Base-by-base conservation (phyloP, 306 rosid species). In the Rosa multiflora region DNA sequence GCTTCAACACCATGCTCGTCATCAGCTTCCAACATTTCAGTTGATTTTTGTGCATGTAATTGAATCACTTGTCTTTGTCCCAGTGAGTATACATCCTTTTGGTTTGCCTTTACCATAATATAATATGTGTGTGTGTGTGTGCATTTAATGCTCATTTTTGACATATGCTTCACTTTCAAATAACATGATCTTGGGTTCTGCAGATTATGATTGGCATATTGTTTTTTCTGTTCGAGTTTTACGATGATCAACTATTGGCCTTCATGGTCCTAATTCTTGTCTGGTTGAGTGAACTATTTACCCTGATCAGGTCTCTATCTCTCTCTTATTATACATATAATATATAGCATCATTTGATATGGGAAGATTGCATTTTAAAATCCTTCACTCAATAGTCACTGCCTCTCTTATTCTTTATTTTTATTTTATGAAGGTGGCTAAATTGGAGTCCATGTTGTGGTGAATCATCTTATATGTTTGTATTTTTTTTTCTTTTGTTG, bases 1-100 rank as follows among this genome's bases (percentile, higher is more conserved):
- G 93, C 99, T 93, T 88, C 98, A 95, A 78, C 99, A 93, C 86
- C 99, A 95, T 78, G 99, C 99, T 75, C 98, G 94, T 56, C 98
- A 95, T 77, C 96, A 78, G 76, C 99, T 95, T 82, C 99, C 99
- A 48, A 93, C 96, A 77, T 95, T 95, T 84, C 99, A 95, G 84
- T 86, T 95, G 85, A 93, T 95, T 77, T 95, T 95, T 87, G 99
- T 93, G 79, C 99, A 95, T 81, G 99, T 95, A 53, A 93, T 95
- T 70, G 99, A 95, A 90, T 95, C 99, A 37, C 91, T 95, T 21
- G 99, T 95, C 81, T 95, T 95, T 89, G 99, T 95, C 79, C 99
- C 99, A 74, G 98, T 93, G 89, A 89, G 91, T 62, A 64, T 81
- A 61, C 73, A 46, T 72, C 61, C 14, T 53, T 46, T 76, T 18